Evolutionary conservation across 164 flowering plant genomes (phyloP).

Genomic region (Kingdonia uniflora): DNA sequence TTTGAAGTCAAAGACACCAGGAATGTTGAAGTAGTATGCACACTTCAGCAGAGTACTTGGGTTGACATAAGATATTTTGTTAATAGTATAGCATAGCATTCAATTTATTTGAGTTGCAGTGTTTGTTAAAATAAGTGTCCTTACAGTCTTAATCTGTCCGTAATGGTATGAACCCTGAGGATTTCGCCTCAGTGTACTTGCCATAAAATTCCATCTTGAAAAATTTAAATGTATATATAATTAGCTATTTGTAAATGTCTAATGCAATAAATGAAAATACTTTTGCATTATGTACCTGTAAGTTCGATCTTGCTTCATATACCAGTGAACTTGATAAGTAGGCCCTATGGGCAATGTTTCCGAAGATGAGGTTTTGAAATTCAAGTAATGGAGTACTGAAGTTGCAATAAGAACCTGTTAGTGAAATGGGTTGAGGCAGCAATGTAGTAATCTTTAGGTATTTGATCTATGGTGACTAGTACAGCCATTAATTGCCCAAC

Average conservation of each 20-base stretch:
- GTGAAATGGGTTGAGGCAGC: slow-evolving; percentile 70
- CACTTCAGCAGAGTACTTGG: too few relatives aligned
- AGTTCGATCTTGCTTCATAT: slow-evolving; percentile 55
- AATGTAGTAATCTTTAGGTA: slow-evolving; percentile 47
- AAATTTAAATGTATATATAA: too few relatives aligned
- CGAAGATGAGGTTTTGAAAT: slow-evolving; percentile 21
- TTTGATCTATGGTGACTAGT: slow-evolving; percentile 36
- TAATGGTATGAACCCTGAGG: too few relatives aligned
- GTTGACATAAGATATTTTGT: not conserved
- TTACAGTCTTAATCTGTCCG: too few relatives aligned
- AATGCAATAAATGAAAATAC: not conserved
- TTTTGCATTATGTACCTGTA: not conserved
- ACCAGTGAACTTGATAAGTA: slow-evolving; percentile 37
- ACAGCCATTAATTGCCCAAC: slow-evolving; percentile 63
- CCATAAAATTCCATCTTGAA: too few relatives aligned
- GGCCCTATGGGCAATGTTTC: slow-evolving; percentile 48
- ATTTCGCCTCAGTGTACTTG: too few relatives aligned
- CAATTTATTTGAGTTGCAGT: not conserved
- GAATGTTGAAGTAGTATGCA: too few relatives aligned
- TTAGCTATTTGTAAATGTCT: not conserved
- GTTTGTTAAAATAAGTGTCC: not conserved
- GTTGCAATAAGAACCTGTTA: slow-evolving; percentile 33
- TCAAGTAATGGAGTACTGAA: slow-evolving; percentile 44
- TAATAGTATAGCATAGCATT: not conserved
- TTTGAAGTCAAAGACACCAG: not conserved